These are phyloP conservation scores for Mallotus repandus DNA, from an alignment of 441 rosid species.

Conservation along the genomic window DNA sequence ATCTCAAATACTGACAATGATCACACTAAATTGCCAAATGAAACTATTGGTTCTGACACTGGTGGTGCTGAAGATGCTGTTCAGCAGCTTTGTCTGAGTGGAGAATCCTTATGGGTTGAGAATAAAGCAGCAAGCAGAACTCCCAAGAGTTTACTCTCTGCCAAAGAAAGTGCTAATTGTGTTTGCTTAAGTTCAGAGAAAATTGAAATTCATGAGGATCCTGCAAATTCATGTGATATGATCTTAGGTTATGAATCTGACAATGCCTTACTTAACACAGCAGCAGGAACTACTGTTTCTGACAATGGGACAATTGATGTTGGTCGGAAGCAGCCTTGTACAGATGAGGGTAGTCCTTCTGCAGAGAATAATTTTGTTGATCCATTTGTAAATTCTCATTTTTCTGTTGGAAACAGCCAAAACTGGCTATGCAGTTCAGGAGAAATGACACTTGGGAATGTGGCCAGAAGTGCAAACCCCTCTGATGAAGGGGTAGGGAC, in stretches of 20 bases:
- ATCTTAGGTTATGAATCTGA: slow-evolving; percentile 22
- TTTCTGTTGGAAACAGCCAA: slow-evolving; percentile 15
- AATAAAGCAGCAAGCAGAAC: slow-evolving; percentile 24
- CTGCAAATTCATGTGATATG: slow-evolving; percentile 27
- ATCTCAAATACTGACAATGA: slow-evolving; percentile 28
- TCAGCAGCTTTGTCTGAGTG: slow-evolving; percentile 28
- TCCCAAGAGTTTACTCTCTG: slow-evolving; percentile 27
- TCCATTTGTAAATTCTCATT: slow-evolving; percentile 21
- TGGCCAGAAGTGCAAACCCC: slow-evolving; percentile 18
- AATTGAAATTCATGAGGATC: slow-evolving; percentile 25
- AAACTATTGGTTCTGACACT: slow-evolving; percentile 24
- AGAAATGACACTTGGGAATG: slow-evolving; percentile 26
- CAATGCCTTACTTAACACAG: slow-evolving; percentile 20
- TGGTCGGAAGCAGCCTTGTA: slow-evolving; percentile 30
- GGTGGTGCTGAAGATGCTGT: slow-evolving; percentile 30
- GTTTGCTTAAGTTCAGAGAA: slow-evolving; percentile 37
- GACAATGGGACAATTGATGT: slow-evolving; percentile 27
- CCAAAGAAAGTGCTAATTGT: slow-evolving; percentile 27
- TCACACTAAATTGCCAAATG: slow-evolving; percentile 22
- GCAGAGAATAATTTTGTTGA: slow-evolving; percentile 33
- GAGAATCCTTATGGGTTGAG: slow-evolving; percentile 29
- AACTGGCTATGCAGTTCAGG: slow-evolving; percentile 22
- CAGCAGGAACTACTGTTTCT: slow-evolving; percentile 32
- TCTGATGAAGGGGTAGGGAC: slow-evolving; percentile 23
- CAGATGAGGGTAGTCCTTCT: slow-evolving; percentile 21